phyloP scores from a whole-genome alignment of 768 basidiomycete genomes.

The Suillus paluster region DNA sequence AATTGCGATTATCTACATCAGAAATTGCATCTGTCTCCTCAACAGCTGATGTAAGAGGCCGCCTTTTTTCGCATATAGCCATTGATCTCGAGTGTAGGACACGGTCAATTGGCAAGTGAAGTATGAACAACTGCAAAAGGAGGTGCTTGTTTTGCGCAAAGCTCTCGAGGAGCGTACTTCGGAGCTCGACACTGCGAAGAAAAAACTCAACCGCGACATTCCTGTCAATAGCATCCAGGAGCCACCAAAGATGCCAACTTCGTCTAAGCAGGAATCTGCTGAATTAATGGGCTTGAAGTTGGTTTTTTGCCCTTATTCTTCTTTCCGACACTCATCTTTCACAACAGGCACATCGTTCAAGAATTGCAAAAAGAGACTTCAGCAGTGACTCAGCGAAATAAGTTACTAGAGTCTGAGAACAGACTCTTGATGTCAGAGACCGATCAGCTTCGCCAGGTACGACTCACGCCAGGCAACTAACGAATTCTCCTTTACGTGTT shows the following conservation, averaged over 20 bases:
- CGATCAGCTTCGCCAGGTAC: slow-evolving; percentile 75
- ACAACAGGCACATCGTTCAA: slow-evolving; percentile 78
- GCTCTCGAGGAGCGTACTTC: slow-evolving; percentile 43
- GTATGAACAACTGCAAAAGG: slow-evolving; percentile 36
- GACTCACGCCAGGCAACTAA: neutral
- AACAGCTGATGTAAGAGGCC: slow-evolving; percentile 27
- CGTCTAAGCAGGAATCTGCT: slow-evolving; percentile 56
- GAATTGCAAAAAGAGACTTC: slow-evolving; percentile 85
- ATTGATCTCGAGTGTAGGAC: slow-evolving; percentile 19
- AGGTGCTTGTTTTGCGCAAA: slow-evolving; percentile 34
- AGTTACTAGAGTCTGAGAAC: slow-evolving; percentile 80
- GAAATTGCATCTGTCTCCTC: slow-evolving; percentile 16
- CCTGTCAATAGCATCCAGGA: slow-evolving; percentile 46
- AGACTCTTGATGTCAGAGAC: slow-evolving; percentile 56
- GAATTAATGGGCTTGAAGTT: slow-evolving; percentile 88
- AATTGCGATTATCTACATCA: slow-evolving; percentile 35
- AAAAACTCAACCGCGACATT: slow-evolving; percentile 63
- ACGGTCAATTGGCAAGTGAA: slow-evolving; percentile 28
- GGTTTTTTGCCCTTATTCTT: neutral
- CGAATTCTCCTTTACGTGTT: neutral
- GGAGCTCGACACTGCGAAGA: slow-evolving; percentile 62
- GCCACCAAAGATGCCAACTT: slow-evolving; percentile 36
- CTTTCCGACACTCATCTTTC: slow-evolving; percentile 6
- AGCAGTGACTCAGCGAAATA: slow-evolving; percentile 61
- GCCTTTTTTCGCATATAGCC: too few species aligned